phyloP scores from a whole-genome alignment of 345 rosid species.

The Boechera stricta region DNA sequence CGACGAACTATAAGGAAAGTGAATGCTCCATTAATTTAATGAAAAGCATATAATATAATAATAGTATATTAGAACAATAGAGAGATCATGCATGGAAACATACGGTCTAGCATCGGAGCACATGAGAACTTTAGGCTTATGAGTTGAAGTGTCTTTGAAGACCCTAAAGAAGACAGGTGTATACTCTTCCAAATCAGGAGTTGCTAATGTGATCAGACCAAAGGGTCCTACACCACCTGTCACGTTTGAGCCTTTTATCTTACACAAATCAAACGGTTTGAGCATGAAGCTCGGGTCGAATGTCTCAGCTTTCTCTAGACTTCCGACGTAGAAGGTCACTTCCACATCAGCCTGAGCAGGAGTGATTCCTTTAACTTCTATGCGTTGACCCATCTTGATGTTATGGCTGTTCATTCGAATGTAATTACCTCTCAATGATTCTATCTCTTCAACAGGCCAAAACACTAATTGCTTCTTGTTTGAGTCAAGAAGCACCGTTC shows the following conservation, averaged over 20 bases:
- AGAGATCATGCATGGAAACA: constrained; percentile 2
- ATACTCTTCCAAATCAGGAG: constrained; percentile 63
- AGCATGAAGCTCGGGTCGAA: constrained; percentile 58
- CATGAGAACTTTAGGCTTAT: constrained; percentile 61
- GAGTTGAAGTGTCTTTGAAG: constrained; percentile 48
- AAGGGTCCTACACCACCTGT: constrained; percentile 86
- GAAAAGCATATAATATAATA: neutral
- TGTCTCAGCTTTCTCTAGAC: constrained; percentile 63
- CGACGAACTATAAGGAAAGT: constrained; percentile 53
- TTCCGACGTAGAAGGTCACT: constrained; percentile 59
- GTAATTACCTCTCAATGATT: constrained; percentile 48
- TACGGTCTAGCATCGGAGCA: constrained; percentile 88
- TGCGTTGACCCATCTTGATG: constrained; percentile 51
- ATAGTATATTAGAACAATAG: neutral
- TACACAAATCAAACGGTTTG: constrained; percentile 62
- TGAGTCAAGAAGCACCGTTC: constrained; percentile 66
- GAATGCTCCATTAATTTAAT: constrained; percentile 4
- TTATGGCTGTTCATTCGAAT: constrained; percentile 44
- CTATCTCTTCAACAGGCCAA: constrained; percentile 81
- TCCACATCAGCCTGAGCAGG: constrained; percentile 90
- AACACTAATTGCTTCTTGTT: constrained; percentile 64
- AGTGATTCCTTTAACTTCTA: constrained; percentile 68
- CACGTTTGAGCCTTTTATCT: constrained; percentile 50
- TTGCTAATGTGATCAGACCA: constrained; percentile 77
- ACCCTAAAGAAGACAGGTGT: constrained; percentile 86